Conservation (phyloP, 2,329 filamentous ascomycete genomes). For the Mycosphaerella arachidis region DNA sequence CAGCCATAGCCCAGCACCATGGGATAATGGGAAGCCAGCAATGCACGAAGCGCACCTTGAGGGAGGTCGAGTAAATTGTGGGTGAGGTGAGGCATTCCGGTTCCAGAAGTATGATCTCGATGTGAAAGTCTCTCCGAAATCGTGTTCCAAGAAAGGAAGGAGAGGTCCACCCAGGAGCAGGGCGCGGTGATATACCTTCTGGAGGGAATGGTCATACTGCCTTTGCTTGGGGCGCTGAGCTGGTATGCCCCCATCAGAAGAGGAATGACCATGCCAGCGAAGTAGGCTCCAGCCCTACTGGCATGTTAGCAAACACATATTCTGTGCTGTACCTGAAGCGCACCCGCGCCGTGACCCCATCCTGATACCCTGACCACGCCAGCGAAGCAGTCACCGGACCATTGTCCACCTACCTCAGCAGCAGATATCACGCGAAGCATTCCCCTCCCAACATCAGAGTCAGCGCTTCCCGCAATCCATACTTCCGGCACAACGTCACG, state of each 20-base stretch:
- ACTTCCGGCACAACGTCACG: no score
- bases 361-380: background rate
- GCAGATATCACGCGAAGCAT: background rate
- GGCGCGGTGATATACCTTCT: background rate
- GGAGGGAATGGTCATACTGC: background rate
- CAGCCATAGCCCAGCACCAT: background rate
- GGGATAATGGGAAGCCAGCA: no score
- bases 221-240: background rate
- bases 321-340: background rate
- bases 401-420: background rate
- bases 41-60: no score
- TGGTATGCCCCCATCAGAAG: background rate
- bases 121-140: background rate
- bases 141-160: background rate
- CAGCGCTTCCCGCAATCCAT: no score
- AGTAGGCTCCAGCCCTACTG: background rate
- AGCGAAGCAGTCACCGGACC: background rate
- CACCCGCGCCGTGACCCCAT: background rate
- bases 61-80: no score
- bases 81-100: background rate
- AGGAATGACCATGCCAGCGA: background rate
- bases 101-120: background rate
- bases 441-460: background rate
- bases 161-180: background rate
- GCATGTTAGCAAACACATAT: background rate